phyloP scores from a whole-genome alignment of 768 basidiomycete species.

The Kwoniella sp. region DNA sequence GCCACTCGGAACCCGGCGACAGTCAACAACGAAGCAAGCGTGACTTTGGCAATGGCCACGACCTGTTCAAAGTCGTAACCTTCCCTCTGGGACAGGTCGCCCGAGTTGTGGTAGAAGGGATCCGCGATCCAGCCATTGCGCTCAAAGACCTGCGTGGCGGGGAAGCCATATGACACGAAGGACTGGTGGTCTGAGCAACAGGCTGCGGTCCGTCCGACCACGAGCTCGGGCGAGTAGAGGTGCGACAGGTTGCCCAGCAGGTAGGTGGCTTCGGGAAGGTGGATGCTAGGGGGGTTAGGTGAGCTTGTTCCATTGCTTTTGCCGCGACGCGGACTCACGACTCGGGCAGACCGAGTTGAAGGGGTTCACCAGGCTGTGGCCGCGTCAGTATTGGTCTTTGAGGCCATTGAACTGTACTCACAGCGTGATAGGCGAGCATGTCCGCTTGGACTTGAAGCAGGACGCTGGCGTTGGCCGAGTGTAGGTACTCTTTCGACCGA shows the following conservation, averaged over 20 bases:
- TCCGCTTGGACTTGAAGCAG: constrained; percentile 85
- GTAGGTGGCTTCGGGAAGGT: constrained; percentile 68
- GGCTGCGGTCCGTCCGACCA: constrained; percentile 54
- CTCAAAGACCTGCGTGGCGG: constrained; percentile 82
- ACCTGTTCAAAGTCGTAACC: constrained; percentile 82
- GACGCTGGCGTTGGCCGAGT: constrained; percentile 60
- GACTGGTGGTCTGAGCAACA: constrained; percentile 89
- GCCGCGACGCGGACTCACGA: too few species aligned
- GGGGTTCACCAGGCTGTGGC: constrained; percentile 61
- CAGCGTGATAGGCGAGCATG: constrained; percentile 78
- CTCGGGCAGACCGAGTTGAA: constrained; percentile 75
- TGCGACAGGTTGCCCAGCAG: constrained; percentile 69
- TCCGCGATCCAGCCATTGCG: constrained; percentile 75
- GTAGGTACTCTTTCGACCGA: constrained; percentile 57
- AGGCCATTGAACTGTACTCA: constrained; percentile 15
- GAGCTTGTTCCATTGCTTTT: too few species aligned
- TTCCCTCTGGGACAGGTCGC: constrained; percentile 71
- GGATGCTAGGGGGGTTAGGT: constrained; percentile 65
- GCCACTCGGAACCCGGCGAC: constrained; percentile 55
- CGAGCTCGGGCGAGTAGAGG: constrained; percentile 60
- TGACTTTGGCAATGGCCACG: constrained; percentile 78
- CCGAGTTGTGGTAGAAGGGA: constrained; percentile 52
- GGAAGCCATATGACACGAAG: constrained; percentile 67
- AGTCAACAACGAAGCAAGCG: constrained; percentile 70
- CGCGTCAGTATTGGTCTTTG: background rate